Base-by-base conservation (phyloP, 441 rosid species). In the California macrophylla region DNA sequence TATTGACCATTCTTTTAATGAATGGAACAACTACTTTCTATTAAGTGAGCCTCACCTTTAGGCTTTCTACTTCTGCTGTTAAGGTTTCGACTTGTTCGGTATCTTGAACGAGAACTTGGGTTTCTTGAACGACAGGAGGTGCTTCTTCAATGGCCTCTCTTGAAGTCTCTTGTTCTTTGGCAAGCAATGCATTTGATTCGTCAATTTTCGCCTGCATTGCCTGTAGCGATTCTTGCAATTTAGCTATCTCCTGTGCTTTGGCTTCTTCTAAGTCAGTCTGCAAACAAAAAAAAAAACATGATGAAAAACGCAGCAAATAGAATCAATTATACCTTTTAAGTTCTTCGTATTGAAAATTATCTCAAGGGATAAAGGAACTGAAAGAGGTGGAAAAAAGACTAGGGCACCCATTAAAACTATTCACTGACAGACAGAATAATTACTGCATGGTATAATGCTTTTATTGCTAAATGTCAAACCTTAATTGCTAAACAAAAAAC, bases 21-120 rank as follows among this genome's bases (percentile, higher is more conserved):
- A 32, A 32, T 32, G 0, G 36, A 32, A 32, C 36, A 32, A 4
- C 36, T 32, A 32, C 56, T 47, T 47, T 47, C 56, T 16, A 47
- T 47, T 47, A n/a, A 6, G 56, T 47, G 56, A 21, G 30, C 36
- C 56, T 65, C 56, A 91, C 96, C 96, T 88, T 88, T 71, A 88
- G 71, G 74, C 72, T 80, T 71, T 84, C 78, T 62, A 89, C 82
- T 74, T 88, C 86, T 18, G 75, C 80, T 47, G 72, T 66, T 78
- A 85, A 86, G 45, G 80, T 63, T 73, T 81, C 85, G 9, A 81
- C 67, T 64, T 72, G 67, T 70, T 82, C 80, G 32, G 80, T 69
- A 68, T 82, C 85, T 36, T 74, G 80, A 64, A 62, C 30, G 50
- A 79, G 68, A 66, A 66, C 71, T 21, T 72, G 62, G 64, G 74